Evolutionary conservation across 2,329 filamentous ascomycete species (phyloP), one percentile per base, ranked within the genome.

Genomic region (Epichloe uncinata): DNA sequence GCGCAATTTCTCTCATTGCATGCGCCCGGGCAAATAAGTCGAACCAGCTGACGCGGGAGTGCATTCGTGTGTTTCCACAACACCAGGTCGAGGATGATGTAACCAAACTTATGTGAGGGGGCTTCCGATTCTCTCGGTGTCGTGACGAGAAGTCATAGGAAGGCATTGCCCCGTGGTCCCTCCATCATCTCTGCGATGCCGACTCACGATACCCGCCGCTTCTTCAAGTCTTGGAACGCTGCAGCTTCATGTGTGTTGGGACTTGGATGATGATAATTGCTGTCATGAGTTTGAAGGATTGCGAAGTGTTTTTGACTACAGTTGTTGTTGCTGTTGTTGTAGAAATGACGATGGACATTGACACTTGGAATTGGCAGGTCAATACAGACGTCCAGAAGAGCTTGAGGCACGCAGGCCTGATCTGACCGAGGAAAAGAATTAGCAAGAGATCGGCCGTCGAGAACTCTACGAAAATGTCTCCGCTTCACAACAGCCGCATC

Each of bases 31-130:
- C 56, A 52, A 53, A 45, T 36, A 45, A 45, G 36, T 45, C 13
- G 30, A 47, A 42, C 42, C 54, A 60, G 60, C 64, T 66, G 59
- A 65, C 61, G 54, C 54, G 56, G 52, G 56, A 56, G 55, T 50
- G 52, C 50, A 51, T 44, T 46, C 50, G 33, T 47, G 80, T 48
- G 80, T 50, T 49, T 43, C 30, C 42, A 36, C 44, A 51, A 36
- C 38, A 51, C 36, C 45, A 91, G 86, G 84, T 88, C 71, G 86
- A 91, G 75, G 86, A 90, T 73, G 86, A 90, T 72, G 81, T 90
- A 68, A 89, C 85, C 61, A 91, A 87, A 72, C 87, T 95, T 72
- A 89, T 90, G 84, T 90, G 84, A 68, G 66, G 16, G 18, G 40
- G 34, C 26, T 20, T 20, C 18, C 9, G 7, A 46, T 35, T 15